Evolutionary conservation across 345 rosid genomes (phyloP).

Genomic region (Eutrema yunnanense): DNA sequence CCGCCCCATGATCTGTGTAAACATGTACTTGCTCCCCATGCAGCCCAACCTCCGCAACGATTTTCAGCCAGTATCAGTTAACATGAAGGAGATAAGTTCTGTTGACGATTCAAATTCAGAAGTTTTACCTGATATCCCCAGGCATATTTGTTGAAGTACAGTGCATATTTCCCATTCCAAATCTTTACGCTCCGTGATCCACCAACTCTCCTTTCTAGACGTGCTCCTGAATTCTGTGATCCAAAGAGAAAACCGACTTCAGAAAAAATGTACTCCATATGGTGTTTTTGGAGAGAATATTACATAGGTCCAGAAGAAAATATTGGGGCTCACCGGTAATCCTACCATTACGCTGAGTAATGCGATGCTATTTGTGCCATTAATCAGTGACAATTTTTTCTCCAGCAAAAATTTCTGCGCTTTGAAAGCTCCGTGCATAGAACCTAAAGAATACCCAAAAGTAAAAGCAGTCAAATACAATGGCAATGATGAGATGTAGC

Average conservation of each 20-base stretch:
- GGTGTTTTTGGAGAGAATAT: background rate
- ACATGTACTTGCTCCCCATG: constrained; percentile 50
- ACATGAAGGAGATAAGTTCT: constrained; percentile 9
- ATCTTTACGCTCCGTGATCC: constrained; percentile 49
- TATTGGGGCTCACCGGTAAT: constrained; percentile 52
- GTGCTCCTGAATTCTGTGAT: constrained; percentile 59
- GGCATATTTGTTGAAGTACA: constrained; percentile 36
- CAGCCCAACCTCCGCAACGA: constrained; percentile 50
- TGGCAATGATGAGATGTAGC: background rate
- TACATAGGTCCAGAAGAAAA: background rate
- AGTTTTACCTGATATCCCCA: constrained; percentile 73
- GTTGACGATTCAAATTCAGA: background rate
- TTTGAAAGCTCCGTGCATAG: constrained; percentile 45
- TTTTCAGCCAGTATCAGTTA: constrained; percentile 12
- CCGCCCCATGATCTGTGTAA: constrained; percentile 39
- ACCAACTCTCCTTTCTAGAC: constrained; percentile 46
- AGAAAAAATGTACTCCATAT: background rate
- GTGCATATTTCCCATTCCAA: constrained; percentile 15
- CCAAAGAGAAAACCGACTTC: background rate
- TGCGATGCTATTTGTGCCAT: constrained; percentile 58
- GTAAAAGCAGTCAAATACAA: background rate
- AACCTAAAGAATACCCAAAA: constrained; percentile 37
- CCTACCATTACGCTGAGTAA: constrained; percentile 84
- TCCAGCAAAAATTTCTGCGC: constrained; percentile 32
- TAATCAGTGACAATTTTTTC: constrained; percentile 31